phyloP scores from a whole-genome alignment of 176 grass and related monocot species.

The Triticum aestivum region DNA sequence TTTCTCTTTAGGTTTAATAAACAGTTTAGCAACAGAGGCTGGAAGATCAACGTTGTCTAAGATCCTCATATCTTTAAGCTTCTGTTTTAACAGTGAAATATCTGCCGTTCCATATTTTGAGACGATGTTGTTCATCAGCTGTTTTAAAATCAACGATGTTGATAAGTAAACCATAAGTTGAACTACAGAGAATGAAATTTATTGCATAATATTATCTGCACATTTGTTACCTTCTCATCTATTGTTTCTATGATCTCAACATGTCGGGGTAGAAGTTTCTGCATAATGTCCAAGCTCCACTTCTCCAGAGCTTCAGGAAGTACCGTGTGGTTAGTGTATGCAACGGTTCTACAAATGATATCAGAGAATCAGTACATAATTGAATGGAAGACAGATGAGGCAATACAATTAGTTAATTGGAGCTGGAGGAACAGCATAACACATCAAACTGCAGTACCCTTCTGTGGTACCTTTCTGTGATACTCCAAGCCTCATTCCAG shows the following conservation, averaged over 20 bases:
- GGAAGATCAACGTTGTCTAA: constrained; percentile 93
- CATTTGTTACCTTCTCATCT: constrained; percentile 67
- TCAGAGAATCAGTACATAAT: constrained; percentile 25
- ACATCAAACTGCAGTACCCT: constrained; percentile 16
- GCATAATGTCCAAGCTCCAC: constrained; percentile 98
- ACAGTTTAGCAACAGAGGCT: constrained; percentile 63
- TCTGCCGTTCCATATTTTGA: constrained; percentile 69
- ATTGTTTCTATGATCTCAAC: constrained; percentile 99
- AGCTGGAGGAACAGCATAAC: neutral
- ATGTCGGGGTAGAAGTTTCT: constrained; percentile 95
- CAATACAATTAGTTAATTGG: neutral
- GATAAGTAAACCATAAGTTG: constrained; percentile 24
- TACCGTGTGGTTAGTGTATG: constrained; percentile 98
- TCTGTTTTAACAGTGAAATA: constrained; percentile 74
- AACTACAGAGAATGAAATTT: constrained; percentile 17
- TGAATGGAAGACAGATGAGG: constrained; percentile 25
- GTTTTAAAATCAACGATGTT: constrained; percentile 40
- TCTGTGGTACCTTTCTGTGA: constrained; percentile 78
- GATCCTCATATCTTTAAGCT: constrained; percentile 92
- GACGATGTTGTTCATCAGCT: constrained; percentile 78
- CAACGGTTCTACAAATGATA: constrained; percentile 63
- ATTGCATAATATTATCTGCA: constrained; percentile 13
- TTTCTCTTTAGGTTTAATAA: constrained; percentile 77
- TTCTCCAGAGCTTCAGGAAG: constrained; percentile 99
- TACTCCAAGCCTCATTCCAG: constrained; percentile 84